Evolutionary conservation across 2,329 filamentous ascomycete genomes (phyloP), one percentile per base, ranked within the genome.

Genomic region (Trichoderma sp.): DNA sequence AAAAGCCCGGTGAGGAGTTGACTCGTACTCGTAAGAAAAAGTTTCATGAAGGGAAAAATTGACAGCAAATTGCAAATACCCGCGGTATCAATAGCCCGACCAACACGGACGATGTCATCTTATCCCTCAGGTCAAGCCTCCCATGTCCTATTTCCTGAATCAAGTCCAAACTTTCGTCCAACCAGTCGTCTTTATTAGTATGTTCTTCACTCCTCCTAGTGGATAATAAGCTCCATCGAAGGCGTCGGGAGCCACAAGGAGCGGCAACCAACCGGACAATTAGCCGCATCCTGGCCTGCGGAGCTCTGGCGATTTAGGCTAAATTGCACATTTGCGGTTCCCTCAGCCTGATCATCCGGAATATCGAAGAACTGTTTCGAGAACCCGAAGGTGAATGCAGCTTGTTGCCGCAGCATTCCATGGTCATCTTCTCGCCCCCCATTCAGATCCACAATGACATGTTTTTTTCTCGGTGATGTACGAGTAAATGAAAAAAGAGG

Each of bases 251-350:
- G 41, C 71, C 56, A 60, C 41, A 45, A 38, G 35, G 63, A 60
- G 71, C 63, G 45, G 63, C 71, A 67, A 62, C 71, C 71, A 74
- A 74, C 71, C 71, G 71, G 64, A 74, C 71, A 74, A 74, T 74
- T 74, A 74, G 71, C 71, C 71, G 71, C 63, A 66, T 67, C 63
- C 62, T 74, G 50, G 62, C 50, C 38, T 31, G 71, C 35, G 71
- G 71, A 62, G 62, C 50, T 31, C 11, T 6, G 35, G 21, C 9
- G 18, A 74, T 66, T 74, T 50, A 74, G 71, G 71, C 71, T 74
- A 74, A 74, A 74, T 67, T 24, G 59, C 59, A 38, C 24, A 45
- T 41, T 41, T 16, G 21, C 16, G 24, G 21, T 66, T 59, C 62
- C 62, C 71, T 67, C 71, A 74, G 71, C 50, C 63, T 67, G 63